Conservation (phyloP, 176 grass and related monocot genomes). For the Alopecurus myosuroides region DNA sequence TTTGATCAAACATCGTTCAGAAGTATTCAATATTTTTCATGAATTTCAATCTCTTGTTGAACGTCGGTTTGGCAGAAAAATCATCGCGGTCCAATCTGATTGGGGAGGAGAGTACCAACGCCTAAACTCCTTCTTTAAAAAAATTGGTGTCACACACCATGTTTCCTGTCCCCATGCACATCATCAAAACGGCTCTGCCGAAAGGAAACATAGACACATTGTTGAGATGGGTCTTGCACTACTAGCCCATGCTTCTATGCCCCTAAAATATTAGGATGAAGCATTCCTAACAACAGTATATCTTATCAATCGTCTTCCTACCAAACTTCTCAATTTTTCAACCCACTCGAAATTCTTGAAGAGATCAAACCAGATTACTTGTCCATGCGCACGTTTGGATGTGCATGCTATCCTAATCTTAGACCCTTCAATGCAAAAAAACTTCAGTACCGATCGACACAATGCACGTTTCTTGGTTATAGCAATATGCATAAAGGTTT, state of each 20-base stretch:
- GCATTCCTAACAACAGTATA: not conserved
- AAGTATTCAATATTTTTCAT: too few species aligned
- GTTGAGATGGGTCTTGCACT: not conserved
- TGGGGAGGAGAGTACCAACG: too few species aligned
- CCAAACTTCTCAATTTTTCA: not conserved
- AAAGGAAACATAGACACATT: not conserved
- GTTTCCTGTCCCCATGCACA: too few species aligned
- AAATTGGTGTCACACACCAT: too few species aligned
- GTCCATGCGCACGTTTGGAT: not conserved
- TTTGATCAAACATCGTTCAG: too few species aligned
- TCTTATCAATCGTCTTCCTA: too few species aligned
- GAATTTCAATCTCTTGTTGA: too few species aligned
- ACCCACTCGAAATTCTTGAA: not conserved
- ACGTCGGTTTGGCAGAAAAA: too few species aligned
- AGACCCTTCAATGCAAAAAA: not conserved
- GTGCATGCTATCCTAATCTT: not conserved
- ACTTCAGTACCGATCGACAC: not conserved
- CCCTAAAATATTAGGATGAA: not conserved
- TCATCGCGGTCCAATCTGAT: too few species aligned
- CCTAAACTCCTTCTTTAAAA: too few species aligned
- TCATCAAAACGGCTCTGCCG: too few species aligned
- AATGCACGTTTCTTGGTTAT: not conserved
- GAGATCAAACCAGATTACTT: not conserved
- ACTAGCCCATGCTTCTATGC: not conserved
- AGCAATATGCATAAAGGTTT: not conserved